Base-by-base conservation (phyloP, 2,329 filamentous ascomycete species). In the Penicillium sp. region DNA sequence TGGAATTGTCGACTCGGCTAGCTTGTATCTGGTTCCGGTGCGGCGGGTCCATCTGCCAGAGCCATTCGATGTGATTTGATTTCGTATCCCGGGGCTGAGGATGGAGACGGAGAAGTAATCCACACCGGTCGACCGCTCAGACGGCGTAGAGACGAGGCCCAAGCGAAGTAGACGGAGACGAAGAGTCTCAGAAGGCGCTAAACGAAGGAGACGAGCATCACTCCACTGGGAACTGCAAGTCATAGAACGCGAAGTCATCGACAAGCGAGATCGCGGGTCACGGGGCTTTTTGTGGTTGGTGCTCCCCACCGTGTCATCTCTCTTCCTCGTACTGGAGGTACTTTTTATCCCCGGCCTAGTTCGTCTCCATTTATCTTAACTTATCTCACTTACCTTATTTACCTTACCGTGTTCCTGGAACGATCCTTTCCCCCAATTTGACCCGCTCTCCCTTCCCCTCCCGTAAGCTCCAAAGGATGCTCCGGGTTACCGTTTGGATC, bases 401-500 rank as follows among this genome's bases (percentile, higher is more conserved):
- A 20, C 33, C 16, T 20, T 36, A 4, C 22, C 38, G 20, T 25
- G 20, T 25, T 16, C 38, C 22, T 40, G 38, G 22, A 40, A 40
- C 22, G 36, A 24, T 20, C 20, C 11, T 1, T 9, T 24, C 8
- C 20, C 38, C 24, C 38, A 40, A 4, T 13, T 40, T 8, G 25
- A 27, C 9, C 38, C 25, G 4, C 35, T 13, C 20, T 39, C 25
- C 44, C 22, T 3, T 11, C 20, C 18, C n/a, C 42, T 9, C 44
- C 27, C 18, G 9, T n/a, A 49, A 28, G 10, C 27, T 28, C 7
- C 27, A 28, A 50, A 64, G 54, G 50, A 65, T 63, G 59, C 61
- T 52, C 41, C 41, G 50, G 51, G 36, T 54, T 44, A 48, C 50
- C 27, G 24, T 48, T 33, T 48, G 42, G 20, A 31, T 38, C 40